A percentile compares a stretch with the other conserved stretches of the same genome.
These are phyloP conservation scores for Psophocarpus tetragonolobus DNA, from an alignment of 306 rosid species.

Conservation along the genomic window DNA sequence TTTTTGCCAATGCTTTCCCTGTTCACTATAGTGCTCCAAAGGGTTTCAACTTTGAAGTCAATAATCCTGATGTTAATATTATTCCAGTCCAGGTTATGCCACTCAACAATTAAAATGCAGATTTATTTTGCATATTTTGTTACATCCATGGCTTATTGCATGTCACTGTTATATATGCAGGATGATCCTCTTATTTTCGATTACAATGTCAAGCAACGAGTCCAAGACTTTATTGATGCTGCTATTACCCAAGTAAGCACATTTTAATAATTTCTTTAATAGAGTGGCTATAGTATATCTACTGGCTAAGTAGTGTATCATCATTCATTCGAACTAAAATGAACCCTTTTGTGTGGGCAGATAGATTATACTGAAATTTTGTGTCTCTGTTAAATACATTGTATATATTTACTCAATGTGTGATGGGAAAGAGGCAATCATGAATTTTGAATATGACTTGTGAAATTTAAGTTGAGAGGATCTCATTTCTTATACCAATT, in stretches of 20 bases:
- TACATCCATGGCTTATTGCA: conserved; percentile 12
- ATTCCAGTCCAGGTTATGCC: conserved; percentile 66
- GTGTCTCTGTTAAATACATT: not conserved
- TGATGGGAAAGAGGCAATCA: not conserved
- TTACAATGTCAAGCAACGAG: conserved; percentile 65
- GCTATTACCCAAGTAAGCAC: conserved; percentile 57
- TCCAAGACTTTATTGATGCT: conserved; percentile 61
- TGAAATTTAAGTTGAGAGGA: not conserved
- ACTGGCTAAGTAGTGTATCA: not conserved
- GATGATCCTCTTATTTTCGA: conserved; percentile 74
- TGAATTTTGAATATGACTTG: not conserved
- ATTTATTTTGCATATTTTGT: conserved; percentile 22
- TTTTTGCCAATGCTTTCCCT: conserved; percentile 85
- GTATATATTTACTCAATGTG: not conserved
- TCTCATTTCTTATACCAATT: not conserved
- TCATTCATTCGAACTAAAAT: not conserved
- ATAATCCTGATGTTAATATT: not conserved
- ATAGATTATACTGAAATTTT: not conserved
- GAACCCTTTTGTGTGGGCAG: not conserved
- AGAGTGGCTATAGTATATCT: not conserved
- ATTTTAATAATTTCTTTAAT: conserved; percentile 6
- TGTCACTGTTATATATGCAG: conserved; percentile 49
- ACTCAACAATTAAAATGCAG: not conserved
- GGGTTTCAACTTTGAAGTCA: conserved; percentile 75
- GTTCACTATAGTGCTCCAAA: conserved; percentile 70